Evolutionary conservation across 106 monocot species (phyloP), one percentile per base, ranked within the genome.

Genomic region (Platanthera zijinensis): DNA sequence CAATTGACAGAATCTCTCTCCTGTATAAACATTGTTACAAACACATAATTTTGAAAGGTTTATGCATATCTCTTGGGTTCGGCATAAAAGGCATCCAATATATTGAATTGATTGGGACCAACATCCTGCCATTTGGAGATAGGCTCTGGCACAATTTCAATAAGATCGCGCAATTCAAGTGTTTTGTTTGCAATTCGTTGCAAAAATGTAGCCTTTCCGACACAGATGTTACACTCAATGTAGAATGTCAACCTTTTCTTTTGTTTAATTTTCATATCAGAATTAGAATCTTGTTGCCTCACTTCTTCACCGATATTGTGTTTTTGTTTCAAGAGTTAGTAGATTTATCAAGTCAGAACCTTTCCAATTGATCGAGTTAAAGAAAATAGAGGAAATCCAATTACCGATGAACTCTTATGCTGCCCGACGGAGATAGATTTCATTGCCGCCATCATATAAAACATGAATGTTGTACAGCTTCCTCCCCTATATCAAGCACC

Each of bases 71-170:
- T 91, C 56, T 99, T 80, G 77, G 99, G 99, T 82, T 94, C 94
- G 59, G 87, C 85, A 84, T 99, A 99, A 76, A 99, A 99, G 18
- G 92, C 91, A 76, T 94, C 99, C n/a, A 99, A 74, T 82, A 99
- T 99, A 76, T 99, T 99, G 75, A 99, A 99, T 74, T 99, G 99
- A 74, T 99, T 92, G n/a, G n/a, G n/a, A n/a, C n/a, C n/a, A n/a
- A n/a, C n/a, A n/a, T n/a, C n/a, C n/a, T n/a, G n/a, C n/a, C 99
- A 99, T 75, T 94, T 99, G 18, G 82, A 67, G 15, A 99, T 80
- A 61, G 99, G 99, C 69, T 99, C 99, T 4, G 99, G 99, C 11
- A 99, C 99, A 74, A 99, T 88, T 69, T 99, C 99, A 14, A 99
- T 94, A 71, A 99, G 88, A 85, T 99, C 99, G 57, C 90, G 89